phyloP scores from a whole-genome alignment of 2,329 filamentous ascomycete species.

The Clonostachys rhizophaga region DNA sequence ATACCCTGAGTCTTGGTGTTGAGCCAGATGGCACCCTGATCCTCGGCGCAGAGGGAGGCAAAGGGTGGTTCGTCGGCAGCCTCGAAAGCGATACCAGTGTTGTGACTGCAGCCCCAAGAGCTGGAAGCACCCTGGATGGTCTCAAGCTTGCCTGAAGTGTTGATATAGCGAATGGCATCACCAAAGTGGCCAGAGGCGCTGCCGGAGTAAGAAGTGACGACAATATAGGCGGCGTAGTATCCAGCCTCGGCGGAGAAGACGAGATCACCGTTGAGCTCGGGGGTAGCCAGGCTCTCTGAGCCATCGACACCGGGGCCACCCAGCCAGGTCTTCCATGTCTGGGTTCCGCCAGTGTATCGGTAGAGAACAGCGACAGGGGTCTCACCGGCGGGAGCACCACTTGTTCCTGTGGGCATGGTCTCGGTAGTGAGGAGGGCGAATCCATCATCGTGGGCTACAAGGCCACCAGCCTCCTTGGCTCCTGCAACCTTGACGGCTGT shows the following conservation, averaged over 20 bases:
- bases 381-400: constrained; percentile 24
- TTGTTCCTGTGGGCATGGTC: constrained; percentile 36
- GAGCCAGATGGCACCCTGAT: constrained; percentile 60
- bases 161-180: constrained; percentile 40
- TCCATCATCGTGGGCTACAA: constrained; percentile 59
- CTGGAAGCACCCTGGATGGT: constrained; percentile 47
- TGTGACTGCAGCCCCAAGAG: constrained; percentile 59
- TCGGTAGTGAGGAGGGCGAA: constrained; percentile 60
- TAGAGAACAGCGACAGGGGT: constrained; percentile 54
- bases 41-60: constrained; percentile 54
- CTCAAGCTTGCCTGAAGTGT: constrained; percentile 43
- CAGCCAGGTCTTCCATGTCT: constrained; percentile 54
- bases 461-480: constrained; percentile 54
- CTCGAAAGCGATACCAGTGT: constrained; percentile 60
- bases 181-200: constrained; percentile 51
- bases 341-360: constrained; percentile 47
- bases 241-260: constrained; percentile 51
- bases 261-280: constrained; percentile 59
- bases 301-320: constrained; percentile 50
- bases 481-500: constrained; percentile 43
- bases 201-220: constrained; percentile 54
- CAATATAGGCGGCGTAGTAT: constrained; percentile 58
- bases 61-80: constrained; percentile 53
- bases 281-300: constrained; percentile 41
- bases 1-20: constrained; percentile 57